Conservation (phyloP, 305 asterid species). For the Fraxinus angustifolia region DNA sequence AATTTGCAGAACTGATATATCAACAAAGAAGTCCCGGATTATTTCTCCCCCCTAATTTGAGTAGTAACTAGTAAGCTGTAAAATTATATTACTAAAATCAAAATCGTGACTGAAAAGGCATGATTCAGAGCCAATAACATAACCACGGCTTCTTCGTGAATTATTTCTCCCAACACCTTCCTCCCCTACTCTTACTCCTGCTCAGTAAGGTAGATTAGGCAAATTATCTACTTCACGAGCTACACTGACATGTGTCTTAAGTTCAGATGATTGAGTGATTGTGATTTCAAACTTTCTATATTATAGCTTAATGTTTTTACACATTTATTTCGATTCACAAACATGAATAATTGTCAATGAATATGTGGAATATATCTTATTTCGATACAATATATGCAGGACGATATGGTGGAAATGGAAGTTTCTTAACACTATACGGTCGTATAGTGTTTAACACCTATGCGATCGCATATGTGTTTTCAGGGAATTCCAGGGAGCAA, state of each 20-base stretch:
- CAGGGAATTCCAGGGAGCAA: no score
- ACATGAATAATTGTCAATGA: no score
- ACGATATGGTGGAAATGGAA: no score
- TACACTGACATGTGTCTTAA: not conserved
- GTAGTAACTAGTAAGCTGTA: not conserved
- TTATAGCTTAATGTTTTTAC: not conserved
- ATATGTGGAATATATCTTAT: no score
- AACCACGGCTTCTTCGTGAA: not conserved
- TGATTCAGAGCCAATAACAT: not conserved
- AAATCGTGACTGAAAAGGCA: not conserved
- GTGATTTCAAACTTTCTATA: not conserved
- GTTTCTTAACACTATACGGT: no score
- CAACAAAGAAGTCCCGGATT: constrained; percentile 4
- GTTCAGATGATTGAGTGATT: not conserved
- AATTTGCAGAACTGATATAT: not conserved
- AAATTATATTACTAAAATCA: not conserved
- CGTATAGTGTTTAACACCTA: no score
- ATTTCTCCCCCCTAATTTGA: not conserved
- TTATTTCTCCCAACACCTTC: not conserved
- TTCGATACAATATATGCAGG: no score
- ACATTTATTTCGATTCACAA: no score
- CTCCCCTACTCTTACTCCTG: not conserved
- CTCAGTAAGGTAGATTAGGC: not conserved
- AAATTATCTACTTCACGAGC: not conserved
- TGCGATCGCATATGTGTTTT: no score